A percentile compares a stretch with the other conserved stretches of the same genome.
Evolutionary conservation across 257 asterid genomes (phyloP).

Genomic region (Haberlea rhodopensis): DNA sequence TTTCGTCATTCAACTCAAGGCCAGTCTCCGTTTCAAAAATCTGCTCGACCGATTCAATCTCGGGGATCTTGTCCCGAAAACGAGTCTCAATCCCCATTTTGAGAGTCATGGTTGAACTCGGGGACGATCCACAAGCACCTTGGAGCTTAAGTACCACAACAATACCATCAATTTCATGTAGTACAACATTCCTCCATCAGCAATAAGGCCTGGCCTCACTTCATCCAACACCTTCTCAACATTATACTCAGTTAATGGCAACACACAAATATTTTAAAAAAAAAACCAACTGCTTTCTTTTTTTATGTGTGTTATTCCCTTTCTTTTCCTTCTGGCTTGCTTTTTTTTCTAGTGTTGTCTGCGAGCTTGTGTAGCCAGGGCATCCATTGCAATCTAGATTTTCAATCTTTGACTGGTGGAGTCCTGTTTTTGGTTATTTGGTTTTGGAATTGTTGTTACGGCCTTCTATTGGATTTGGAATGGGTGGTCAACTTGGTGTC

Average conservation of each 20-base stretch:
- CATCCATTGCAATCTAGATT: no score
- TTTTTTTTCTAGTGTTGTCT: no score
- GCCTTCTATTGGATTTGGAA: no score
- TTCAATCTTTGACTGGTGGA: no score
- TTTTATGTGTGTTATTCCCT: no score
- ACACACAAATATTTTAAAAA: slow-evolving; percentile 48
- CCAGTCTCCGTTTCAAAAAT: slow-evolving; percentile 77
- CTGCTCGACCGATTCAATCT: slow-evolving; percentile 75
- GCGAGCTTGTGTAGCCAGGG: no score
- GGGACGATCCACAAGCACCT: slow-evolving; percentile 96
- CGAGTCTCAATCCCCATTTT: slow-evolving; percentile 86
- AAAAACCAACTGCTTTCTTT: no score
- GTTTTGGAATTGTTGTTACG: no score
- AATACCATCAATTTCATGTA: slow-evolving; percentile 91
- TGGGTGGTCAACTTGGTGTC: no score
- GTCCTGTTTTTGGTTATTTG: no score
- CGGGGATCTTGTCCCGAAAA: slow-evolving; percentile 81
- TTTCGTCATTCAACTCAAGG: slow-evolving; percentile 73
- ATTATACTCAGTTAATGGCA: slow-evolving; percentile 80
- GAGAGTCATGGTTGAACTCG: slow-evolving; percentile 87
- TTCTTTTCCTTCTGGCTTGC: no score
- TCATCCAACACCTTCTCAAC: slow-evolving; percentile 79
- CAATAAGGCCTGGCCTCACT: slow-evolving; percentile 85
- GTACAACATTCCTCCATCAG: slow-evolving; percentile 86
- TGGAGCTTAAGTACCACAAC: slow-evolving; percentile 81